Base-by-base conservation (phyloP, 2,329 filamentous ascomycete genomes). In the Rutstroemia sp. region DNA sequence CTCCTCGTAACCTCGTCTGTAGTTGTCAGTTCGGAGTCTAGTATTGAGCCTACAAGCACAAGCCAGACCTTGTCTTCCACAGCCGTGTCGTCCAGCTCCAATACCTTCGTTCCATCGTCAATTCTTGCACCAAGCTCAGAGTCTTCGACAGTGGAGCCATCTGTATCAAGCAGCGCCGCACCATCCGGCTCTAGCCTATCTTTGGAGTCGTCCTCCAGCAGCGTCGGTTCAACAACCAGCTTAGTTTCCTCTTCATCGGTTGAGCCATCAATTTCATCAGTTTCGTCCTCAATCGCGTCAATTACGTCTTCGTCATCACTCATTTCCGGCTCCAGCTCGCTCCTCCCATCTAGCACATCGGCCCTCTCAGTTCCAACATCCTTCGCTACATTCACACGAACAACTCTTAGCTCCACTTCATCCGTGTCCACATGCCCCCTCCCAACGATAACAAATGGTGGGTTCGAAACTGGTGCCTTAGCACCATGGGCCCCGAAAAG, bases 371-470 rank as follows among this genome's bases (percentile, higher is more conserved):
- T 19, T 23, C 30, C 30, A 30, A 48, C 8, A 2, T 48, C 51
- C 3, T 54, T 44, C 8, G 27, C 30, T 16, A 17, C 44, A 4
- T 44, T 44, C 3, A 23, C 23, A 23, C 23, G 23, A 23, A 48
- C 34, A 17, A 48, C 30, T 4, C 48, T 34, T 12, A 54, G 51
- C n/a, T 48, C 51, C 5, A 40, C 21, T 17, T 54, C 51, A 5
- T 48, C 34, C 6, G 48, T 17, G 25, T 49, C 51, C 34, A 54
- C 16, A 12, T 54, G 51, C 14, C 51, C 51, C 16, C 21, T 46
- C 2, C 42, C 51, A 23, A 40, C 44, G n/a, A 54, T 54, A n/a
- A 42, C 51, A 5, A 54, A 54, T n/a, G 51, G 45, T 49, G 51
- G 44, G 10, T 54, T 54, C 4, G 51, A 54, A 40, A 48, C 30